These are phyloP conservation scores for Hypocrella siamensis DNA, from an alignment of 2,329 filamentous ascomycete genomes.

Conservation along the genomic window DNA sequence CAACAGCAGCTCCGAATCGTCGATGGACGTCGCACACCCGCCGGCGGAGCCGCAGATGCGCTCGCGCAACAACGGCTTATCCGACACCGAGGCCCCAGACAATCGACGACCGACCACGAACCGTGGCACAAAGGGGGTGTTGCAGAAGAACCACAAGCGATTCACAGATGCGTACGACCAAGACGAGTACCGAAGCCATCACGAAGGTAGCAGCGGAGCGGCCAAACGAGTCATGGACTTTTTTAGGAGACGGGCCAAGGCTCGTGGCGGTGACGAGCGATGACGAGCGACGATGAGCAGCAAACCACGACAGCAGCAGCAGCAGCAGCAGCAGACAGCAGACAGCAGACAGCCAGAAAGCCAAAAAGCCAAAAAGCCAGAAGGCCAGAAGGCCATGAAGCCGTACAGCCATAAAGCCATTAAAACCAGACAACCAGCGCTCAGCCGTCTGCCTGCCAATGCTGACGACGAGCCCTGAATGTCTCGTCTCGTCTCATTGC, in stretches of 20 bases:
- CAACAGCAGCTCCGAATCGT: conserved; percentile 37
- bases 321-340: no score
- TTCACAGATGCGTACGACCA: conserved; percentile 85
- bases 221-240: conserved; percentile 96
- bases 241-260: conserved; percentile 76
- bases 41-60: conserved; percentile 22
- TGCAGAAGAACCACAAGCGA: conserved; percentile 76
- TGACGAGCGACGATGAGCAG: conserved; percentile 2
- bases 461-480: no score
- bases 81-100: conserved; percentile 26
- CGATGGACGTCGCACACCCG: conserved; percentile 30
- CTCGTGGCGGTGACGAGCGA: conserved; percentile 44
- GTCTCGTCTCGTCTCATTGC: no score
- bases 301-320: background rate
- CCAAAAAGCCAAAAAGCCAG: no score
- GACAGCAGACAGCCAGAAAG: no score
- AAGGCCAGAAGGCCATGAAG: no score
- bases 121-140: conserved; percentile 34
- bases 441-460: no score
- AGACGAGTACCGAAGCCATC: conserved; percentile 43
- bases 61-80: conserved; percentile 26
- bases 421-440: no score
- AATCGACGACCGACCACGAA: conserved; percentile 20
- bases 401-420: no score
- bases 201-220: conserved; percentile 71